Percentiles rank a stretch among this genome's conserved stretches.
Conservation (phyloP, 108 stramenopile species). For the Phaeodactylum tricornutum region DNA sequence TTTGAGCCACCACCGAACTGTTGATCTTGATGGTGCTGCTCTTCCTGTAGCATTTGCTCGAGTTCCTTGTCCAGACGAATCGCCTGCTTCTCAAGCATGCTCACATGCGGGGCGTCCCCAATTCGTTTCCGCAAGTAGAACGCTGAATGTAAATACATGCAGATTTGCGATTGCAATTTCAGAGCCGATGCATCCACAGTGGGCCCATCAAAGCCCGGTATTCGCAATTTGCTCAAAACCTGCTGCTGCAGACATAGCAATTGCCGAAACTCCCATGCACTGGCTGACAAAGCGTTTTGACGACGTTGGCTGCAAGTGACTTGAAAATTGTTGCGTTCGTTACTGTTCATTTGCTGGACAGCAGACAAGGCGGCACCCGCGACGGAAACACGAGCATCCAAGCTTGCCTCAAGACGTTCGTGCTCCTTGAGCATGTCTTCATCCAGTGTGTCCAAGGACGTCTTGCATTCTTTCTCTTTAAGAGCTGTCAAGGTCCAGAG, state of each 20-base stretch:
- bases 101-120: constrained; percentile 52
- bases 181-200: constrained; percentile 55
- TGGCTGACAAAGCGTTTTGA: constrained; percentile 30
- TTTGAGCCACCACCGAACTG: too few species aligned
- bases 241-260: constrained; percentile 61
- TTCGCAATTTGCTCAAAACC: constrained; percentile 44
- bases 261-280: constrained; percentile 73
- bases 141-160: constrained; percentile 76
- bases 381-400: constrained; percentile 58
- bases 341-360: constrained; percentile 56
- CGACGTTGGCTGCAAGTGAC: constrained; percentile 38
- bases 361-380: constrained; percentile 51
- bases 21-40: constrained; percentile 5
- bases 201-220: constrained; percentile 75
- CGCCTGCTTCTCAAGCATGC: constrained; percentile 56
- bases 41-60: not conserved
- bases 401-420: constrained; percentile 26
- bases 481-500: constrained; percentile 74
- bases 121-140: constrained; percentile 66
- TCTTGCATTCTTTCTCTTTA: constrained; percentile 46
- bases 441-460: constrained; percentile 36
- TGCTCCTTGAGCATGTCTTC: constrained; percentile 25
- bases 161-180: constrained; percentile 52
- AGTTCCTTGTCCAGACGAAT: constrained; percentile 25
- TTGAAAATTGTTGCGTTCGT: constrained; percentile 47